Conservation (phyloP, 2,329 filamentous ascomycete species). For the Hypocrella siamensis region DNA sequence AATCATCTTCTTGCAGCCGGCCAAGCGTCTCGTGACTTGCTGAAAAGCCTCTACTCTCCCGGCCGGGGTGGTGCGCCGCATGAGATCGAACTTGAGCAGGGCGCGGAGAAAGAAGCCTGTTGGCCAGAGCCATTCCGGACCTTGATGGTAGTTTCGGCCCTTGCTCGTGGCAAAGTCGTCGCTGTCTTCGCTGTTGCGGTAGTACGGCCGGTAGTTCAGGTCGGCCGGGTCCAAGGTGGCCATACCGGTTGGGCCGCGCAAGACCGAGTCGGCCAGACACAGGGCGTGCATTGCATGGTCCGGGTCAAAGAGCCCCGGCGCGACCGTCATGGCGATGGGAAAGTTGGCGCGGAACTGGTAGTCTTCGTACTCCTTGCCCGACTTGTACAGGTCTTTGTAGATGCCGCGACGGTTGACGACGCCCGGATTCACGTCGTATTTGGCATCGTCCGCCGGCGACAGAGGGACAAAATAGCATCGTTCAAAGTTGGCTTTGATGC, state of each 20-base stretch:
- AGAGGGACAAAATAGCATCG: slow-evolving; percentile 76
- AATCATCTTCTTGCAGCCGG: slow-evolving; percentile 75
- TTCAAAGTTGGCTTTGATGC: slow-evolving; percentile 79
- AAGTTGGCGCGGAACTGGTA: slow-evolving; percentile 95
- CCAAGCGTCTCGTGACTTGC: slow-evolving; percentile 73
- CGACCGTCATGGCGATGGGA: slow-evolving; percentile 87
- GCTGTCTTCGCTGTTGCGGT: slow-evolving; percentile 88
- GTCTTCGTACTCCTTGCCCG: slow-evolving; percentile 91
- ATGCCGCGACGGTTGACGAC: slow-evolving; percentile 86
- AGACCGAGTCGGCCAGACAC: slow-evolving; percentile 59
- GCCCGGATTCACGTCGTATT: slow-evolving; percentile 65
- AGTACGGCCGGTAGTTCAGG: slow-evolving; percentile 86
- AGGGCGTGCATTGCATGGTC: slow-evolving; percentile 67
- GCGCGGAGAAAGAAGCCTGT: slow-evolving; percentile 91
- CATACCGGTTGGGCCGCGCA: slow-evolving; percentile 86
- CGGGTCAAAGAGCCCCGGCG: slow-evolving; percentile 71
- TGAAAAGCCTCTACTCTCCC: slow-evolving; percentile 81
- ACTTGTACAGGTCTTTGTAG: slow-evolving; percentile 93
- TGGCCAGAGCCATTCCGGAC: slow-evolving; percentile 96
- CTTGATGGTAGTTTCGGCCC: slow-evolving; percentile 94
- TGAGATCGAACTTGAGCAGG: slow-evolving; percentile 76
- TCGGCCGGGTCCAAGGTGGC: slow-evolving; percentile 87
- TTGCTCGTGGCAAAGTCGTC: slow-evolving; percentile 84
- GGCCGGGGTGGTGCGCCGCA: slow-evolving; percentile 41
- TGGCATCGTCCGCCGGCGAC: slow-evolving; percentile 49